phyloP scores from a whole-genome alignment of 345 rosid genomes.

The Psidium friedrichsthalianum region DNA sequence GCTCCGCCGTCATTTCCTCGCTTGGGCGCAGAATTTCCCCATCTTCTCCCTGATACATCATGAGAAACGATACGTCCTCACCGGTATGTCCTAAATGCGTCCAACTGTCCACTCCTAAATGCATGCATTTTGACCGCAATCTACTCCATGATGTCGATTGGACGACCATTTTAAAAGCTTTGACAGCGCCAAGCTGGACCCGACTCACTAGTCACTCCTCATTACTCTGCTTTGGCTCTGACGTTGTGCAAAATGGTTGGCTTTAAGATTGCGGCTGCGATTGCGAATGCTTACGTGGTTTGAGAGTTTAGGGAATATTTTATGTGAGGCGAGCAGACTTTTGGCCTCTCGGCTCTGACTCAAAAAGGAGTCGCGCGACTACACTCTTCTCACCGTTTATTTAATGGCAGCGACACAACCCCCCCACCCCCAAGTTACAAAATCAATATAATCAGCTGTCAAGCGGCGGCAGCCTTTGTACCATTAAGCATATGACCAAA shows the following conservation, averaged over 20 bases:
- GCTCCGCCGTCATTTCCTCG: conserved; percentile 26
- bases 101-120: background rate
- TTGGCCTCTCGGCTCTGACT: background rate
- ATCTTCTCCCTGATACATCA: conserved; percentile 33
- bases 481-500: background rate
- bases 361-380: background rate
- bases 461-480: background rate
- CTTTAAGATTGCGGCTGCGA: background rate
- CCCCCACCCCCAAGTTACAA: background rate
- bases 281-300: background rate
- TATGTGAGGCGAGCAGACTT: background rate
- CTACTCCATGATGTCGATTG: background rate
- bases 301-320: too few relatives aligned
- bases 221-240: background rate
- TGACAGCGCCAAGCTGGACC: background rate
- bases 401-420: background rate
- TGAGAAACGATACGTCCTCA: background rate
- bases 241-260: background rate
- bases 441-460: too few relatives aligned
- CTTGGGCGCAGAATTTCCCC: conserved; percentile 34
- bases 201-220: background rate
- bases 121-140: background rate
- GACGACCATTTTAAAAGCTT: background rate
- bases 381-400: background rate
- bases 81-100: background rate